Evolutionary conservation across 192 early-diverging fungal genomes (phyloP), one percentile per base, ranked within the genome.

Genomic region (Umbelopsis isabellina): DNA sequence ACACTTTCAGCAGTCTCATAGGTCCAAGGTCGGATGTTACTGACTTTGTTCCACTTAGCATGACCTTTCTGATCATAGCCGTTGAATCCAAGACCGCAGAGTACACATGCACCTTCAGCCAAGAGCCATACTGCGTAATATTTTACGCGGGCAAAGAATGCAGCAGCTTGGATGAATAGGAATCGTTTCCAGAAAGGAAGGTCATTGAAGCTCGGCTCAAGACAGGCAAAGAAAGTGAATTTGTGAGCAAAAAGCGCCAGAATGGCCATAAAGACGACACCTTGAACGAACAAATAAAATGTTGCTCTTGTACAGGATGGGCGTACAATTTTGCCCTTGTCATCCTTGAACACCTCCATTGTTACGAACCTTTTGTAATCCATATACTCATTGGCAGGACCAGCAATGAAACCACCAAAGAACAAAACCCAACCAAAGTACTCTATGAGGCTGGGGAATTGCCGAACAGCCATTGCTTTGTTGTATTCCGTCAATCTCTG

Each of bases 41-140:
- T 84, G 23, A 93, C 85, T 44, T 87, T 83, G 70, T 92, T 80
- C 92, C 91, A 96, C n/a, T 58, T 77, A 8, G 79, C 70, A 25
- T 80, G 72, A 15, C 90, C 91, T 6, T 83, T 70, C 37, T 79
- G 80, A 35, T 80, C 67, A 58, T 77, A 73, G 20, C 95, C 95
- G 72, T 89, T 89, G 72, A 89, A 97, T 4, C 94, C 93, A 58
- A 98, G 84, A 12, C 95, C 95, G 35, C 88, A 82, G 37, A 98
- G 67, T 6, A 90, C 84, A 69, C 94, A 96, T 1, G 91, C 89
- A 7, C 91, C 92, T 80, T 98, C 94, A 47, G 93, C 84, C 70
- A 98, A 79, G 66, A 92, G 89, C 94, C 95, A 99, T n/a, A 91
- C 93, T 0, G 86, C 81, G 76, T 99, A 99, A 84, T 91, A 99